Conservation (phyloP, 371 early-diverging fungal species). For the Mycotypha africana region DNA sequence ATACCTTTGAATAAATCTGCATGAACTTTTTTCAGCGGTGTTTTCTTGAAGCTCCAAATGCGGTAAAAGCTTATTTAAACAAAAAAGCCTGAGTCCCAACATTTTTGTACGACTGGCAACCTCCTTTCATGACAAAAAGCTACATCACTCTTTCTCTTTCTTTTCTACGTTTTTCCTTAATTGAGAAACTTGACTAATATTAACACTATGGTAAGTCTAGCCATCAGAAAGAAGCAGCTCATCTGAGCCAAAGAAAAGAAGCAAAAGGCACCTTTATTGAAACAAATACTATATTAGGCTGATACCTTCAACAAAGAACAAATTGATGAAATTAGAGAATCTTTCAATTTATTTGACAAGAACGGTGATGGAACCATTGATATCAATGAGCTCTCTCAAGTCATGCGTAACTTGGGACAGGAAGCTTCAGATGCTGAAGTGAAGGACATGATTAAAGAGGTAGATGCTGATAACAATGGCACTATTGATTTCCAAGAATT, state of each 20-base stretch:
- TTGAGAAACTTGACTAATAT: not conserved
- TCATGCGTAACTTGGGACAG: conserved; percentile 39
- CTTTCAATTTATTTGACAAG: conserved; percentile 40
- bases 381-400: conserved; percentile 30
- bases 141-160: no score
- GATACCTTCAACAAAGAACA: conserved; percentile 81
- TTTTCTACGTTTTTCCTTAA: no score
- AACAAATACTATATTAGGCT: no score
- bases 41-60: no score
- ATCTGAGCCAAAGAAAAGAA: no score
- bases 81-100: no score
- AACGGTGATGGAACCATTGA: conserved; percentile 36
- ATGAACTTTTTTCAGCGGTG: no score
- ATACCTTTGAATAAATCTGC: no score
- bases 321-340: conserved; percentile 55
- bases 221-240: conserved; percentile 5
- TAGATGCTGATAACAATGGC: conserved; percentile 88
- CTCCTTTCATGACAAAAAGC: no score
- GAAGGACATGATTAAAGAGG: conserved; percentile 79
- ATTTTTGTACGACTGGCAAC: no score
- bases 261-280: no score
- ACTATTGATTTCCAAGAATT: conserved; percentile 90
- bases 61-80: no score
- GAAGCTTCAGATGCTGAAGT: conserved; percentile 71
- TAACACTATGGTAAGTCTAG: not conserved